Evolutionary conservation across 192 early-diverging fungal genomes (phyloP).

Genomic region (Dispira simplex): DNA sequence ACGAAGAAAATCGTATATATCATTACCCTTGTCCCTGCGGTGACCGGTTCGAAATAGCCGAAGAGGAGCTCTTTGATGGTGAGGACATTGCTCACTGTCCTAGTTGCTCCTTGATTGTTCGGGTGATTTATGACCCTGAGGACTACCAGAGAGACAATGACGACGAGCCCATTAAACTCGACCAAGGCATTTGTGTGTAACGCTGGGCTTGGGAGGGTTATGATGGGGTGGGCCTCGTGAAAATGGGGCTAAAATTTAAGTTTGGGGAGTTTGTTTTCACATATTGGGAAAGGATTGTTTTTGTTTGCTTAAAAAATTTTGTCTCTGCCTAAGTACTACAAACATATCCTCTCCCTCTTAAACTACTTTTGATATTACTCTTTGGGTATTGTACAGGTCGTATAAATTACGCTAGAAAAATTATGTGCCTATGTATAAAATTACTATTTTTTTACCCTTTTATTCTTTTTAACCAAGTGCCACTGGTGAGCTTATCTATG

Average conservation of each 20-base stretch:
- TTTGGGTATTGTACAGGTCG: no score
- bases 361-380: no score
- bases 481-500: no score
- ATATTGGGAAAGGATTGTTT: no score
- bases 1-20: slow-evolving; percentile 67
- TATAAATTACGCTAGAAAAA: background rate
- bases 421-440: background rate
- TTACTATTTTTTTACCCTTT: background rate
- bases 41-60: slow-evolving; percentile 79
- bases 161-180: slow-evolving; percentile 12
- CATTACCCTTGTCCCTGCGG: slow-evolving; percentile 95
- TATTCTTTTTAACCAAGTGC: background rate
- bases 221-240: no score
- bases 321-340: background rate
- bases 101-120: slow-evolving; percentile 80
- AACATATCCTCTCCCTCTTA: background rate
- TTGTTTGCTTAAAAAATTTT: background rate
- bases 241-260: background rate
- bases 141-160: slow-evolving; percentile 16
- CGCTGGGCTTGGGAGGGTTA: no score
- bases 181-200: background rate
- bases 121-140: slow-evolving; percentile 75
- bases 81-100: slow-evolving; percentile 86
- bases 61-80: slow-evolving; percentile 59
- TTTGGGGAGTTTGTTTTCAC: background rate